Conservation (phyloP, 2,329 filamentous ascomycete genomes). For the Fusarium protoensiforme region DNA sequence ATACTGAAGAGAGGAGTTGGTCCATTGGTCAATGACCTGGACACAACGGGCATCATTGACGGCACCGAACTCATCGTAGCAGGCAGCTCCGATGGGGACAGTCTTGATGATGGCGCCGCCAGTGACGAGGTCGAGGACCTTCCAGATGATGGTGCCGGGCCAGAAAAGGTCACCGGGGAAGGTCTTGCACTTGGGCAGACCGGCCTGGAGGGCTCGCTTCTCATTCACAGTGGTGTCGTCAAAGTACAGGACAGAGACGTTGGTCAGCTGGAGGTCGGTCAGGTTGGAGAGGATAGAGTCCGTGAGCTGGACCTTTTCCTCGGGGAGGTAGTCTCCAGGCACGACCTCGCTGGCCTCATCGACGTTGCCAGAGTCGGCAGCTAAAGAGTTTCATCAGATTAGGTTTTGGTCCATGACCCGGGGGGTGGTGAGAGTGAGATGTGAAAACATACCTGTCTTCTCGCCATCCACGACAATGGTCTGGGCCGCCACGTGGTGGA, state of each 20-base stretch:
- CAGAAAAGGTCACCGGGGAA: constrained; percentile 48
- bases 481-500: constrained; percentile 15
- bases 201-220: neutral
- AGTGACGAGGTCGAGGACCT: constrained; percentile 48
- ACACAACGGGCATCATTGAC: constrained; percentile 44
- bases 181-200: constrained; percentile 44
- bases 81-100: constrained; percentile 46
- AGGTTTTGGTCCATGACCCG: neutral
- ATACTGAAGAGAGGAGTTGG: constrained; percentile 38
- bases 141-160: constrained; percentile 45
- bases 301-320: constrained; percentile 36
- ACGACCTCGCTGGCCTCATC: constrained; percentile 22
- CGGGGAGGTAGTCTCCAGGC: constrained; percentile 21
- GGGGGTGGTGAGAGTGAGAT: neutral
- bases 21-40: constrained; percentile 43
- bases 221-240: neutral
- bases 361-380: constrained; percentile 11
- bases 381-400: neutral
- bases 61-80: constrained; percentile 41
- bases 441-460: constrained; percentile 3
- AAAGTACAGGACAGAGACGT: constrained; percentile 30
- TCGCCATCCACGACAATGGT: constrained; percentile 31
- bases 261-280: constrained; percentile 18
- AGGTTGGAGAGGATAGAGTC: constrained; percentile 20
- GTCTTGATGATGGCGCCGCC: constrained; percentile 49